A percentile compares a stretch with the other conserved stretches of the same genome.
Evolutionary conservation across 495 filamentous ascomycete genomes (phyloP).

Genomic region (Ascodesmis nigricans): DNA sequence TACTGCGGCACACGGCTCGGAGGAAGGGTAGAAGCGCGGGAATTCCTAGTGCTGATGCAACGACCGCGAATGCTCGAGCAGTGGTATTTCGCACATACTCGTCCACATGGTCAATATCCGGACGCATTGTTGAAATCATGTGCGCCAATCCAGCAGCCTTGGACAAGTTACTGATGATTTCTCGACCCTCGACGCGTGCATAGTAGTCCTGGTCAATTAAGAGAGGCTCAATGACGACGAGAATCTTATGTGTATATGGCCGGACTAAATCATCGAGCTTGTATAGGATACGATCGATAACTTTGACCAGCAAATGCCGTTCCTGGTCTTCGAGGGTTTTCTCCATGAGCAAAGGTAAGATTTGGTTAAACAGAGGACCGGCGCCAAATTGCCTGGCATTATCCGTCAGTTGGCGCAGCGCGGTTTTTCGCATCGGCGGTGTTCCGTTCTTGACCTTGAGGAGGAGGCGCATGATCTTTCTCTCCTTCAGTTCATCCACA

Average conservation of each 20-base stretch:
- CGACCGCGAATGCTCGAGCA: conserved; percentile 88
- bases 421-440: conserved; percentile 96
- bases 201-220: conserved; percentile 99
- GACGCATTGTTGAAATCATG: conserved; percentile 98
- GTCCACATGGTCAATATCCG: conserved; percentile 95
- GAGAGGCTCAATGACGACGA: conserved; percentile 96
- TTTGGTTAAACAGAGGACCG: conserved; percentile 89
- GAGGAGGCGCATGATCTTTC: conserved; percentile 93
- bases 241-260: conserved; percentile 91
- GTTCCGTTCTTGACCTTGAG: conserved; percentile 99
- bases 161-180: conserved; percentile 93
- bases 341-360: conserved; percentile 93
- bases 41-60: conserved; percentile 89
- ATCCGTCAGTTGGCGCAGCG: conserved; percentile 92
- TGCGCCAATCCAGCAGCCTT: conserved; percentile 94
- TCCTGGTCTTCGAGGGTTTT: conserved; percentile 97
- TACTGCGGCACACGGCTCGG: conserved; percentile 83
- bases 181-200: conserved; percentile 89
- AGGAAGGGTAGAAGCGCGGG: conserved; percentile 88
- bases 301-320: conserved; percentile 93
- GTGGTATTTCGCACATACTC: conserved; percentile 99
- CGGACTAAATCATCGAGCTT: conserved; percentile 95
- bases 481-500: conserved; percentile 88
- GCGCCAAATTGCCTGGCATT: conserved; percentile 95
- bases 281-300: conserved; percentile 95